A percentile compares a stretch with the other conserved stretches of the same genome.
phyloP scores from a whole-genome alignment of 2,329 filamentous ascomycete species.

The Colletotrichum tropicicola region DNA sequence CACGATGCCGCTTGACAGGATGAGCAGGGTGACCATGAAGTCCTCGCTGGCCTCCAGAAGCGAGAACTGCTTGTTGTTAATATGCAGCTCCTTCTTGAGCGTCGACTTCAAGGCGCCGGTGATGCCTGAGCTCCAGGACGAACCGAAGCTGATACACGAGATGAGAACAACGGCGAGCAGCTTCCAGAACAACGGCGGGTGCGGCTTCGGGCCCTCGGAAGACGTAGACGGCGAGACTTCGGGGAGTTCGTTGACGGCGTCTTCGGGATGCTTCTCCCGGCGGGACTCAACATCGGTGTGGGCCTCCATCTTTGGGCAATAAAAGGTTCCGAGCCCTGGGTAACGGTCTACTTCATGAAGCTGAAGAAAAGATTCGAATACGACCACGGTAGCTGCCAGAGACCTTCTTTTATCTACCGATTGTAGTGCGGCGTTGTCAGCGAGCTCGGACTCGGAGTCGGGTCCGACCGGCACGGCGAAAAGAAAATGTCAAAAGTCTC shows the following conservation, averaged over 20 bases:
- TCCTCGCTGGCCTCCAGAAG: constrained; percentile 68
- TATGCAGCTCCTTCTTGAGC: constrained; percentile 67
- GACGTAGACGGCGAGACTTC: background rate
- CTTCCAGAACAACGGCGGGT: constrained; percentile 33
- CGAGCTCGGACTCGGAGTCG: background rate
- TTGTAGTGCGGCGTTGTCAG: background rate
- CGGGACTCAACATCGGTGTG: constrained; percentile 17
- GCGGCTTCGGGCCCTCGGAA: background rate
- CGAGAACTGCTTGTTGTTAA: constrained; percentile 68
- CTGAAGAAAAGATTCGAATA: background rate
- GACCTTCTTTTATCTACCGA: background rate
- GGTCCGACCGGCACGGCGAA: constrained; percentile 5
- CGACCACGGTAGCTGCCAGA: background rate
- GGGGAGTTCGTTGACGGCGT: constrained; percentile 13
- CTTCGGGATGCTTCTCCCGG: constrained; percentile 15
- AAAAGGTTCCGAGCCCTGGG: background rate
- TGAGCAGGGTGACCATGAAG: constrained; percentile 68
- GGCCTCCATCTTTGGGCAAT: background rate
- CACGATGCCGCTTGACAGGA: constrained; percentile 62
- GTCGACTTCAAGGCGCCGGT: constrained; percentile 70
- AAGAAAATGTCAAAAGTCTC: background rate
- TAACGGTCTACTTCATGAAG: background rate
- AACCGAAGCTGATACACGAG: constrained; percentile 65
- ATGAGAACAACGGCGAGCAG: constrained; percentile 54
- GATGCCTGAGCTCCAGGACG: constrained; percentile 67